phyloP scores from a whole-genome alignment of 2,329 filamentous ascomycete genomes.

The Bipolaris sorokiniana region DNA sequence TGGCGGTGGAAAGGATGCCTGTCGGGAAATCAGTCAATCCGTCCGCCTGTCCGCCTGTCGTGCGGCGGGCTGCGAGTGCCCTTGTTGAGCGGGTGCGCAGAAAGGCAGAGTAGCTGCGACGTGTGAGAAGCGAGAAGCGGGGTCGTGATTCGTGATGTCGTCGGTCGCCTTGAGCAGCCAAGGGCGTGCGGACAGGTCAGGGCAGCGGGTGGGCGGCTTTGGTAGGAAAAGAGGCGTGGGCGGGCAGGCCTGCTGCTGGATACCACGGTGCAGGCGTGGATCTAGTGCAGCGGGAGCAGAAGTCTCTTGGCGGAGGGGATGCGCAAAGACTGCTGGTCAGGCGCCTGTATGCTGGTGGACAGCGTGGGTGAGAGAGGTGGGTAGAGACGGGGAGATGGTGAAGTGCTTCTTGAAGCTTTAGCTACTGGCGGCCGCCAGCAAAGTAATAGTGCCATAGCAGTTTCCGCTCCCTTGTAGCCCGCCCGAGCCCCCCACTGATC shows the following conservation, averaged over 20 bases:
- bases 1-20: slow-evolving; percentile 3
- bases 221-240: slow-evolving; percentile 23
- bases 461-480: slow-evolving; percentile 27
- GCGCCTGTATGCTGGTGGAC: slow-evolving; percentile 18
- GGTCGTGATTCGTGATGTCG: slow-evolving; percentile 6
- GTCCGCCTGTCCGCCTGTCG: neutral
- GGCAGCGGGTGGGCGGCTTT: slow-evolving; percentile 17
- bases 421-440: slow-evolving; percentile 15
- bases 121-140: slow-evolving; percentile 13
- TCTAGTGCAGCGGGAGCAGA: slow-evolving; percentile 26
- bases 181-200: slow-evolving; percentile 4
- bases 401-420: slow-evolving; percentile 26
- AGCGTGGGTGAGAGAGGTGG: slow-evolving; percentile 17
- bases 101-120: slow-evolving; percentile 5
- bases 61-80: slow-evolving; percentile 20
- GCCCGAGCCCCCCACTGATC: slow-evolving; percentile 13
- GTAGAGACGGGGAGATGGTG: slow-evolving; percentile 4
- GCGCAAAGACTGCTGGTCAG: slow-evolving; percentile 17
- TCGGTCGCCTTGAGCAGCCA: neutral
- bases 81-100: slow-evolving; percentile 15
- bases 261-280: slow-evolving; percentile 49
- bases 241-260: slow-evolving; percentile 23
- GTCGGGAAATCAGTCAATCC: neutral
- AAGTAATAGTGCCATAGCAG: slow-evolving; percentile 13
- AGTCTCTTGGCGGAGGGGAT: slow-evolving; percentile 13